Evolutionary conservation across 352 stramenopile genomes (phyloP), one percentile per base, ranked within the genome.

Genomic region (Pythium scleroteichum): DNA sequence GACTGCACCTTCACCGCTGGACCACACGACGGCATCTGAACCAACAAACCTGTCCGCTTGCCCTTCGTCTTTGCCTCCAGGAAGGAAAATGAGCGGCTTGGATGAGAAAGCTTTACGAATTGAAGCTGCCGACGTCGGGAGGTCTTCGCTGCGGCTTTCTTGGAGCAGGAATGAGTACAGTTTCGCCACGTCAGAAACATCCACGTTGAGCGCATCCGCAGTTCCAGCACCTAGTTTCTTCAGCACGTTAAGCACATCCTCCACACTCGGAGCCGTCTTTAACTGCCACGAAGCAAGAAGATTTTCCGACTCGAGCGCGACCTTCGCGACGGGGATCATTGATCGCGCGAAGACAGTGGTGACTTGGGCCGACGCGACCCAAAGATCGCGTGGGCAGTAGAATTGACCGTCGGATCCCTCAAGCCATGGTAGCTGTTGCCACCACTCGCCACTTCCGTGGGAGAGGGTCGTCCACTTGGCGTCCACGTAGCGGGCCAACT

Each of bases 201-300:
- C 19, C n/a, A 64, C 4, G 5, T 60, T 53, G 4, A 57, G 22
- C 14, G 20, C 24, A 6, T 1, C 29, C 4, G 41, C 26, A n/a
- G 9, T 39, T 16, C 33, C 19, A 17, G 24, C 26, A 44, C 61
- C 51, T 26, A 82, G 32, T 3, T 13, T 53, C 19, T 55, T n/a
- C 2, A 91, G 56, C 19, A 78, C 73, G 38, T 54, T 39, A 22
- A 92, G 41, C 17, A 78, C 77, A 50, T 92, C 82, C 2, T 55
- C 55, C 0, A 74, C 62, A 8, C 39, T 75, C 4, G 75, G 75
- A 17, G 58, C 29, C 20, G 53, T 59, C 63, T 84, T 87, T 33
- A 92, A 64, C 9, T 62, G 41, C 63, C 55, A 66, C 24, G 46
- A 51, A 10, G 7, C 22, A 12, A 72, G 68, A 48, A 92, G 63